Evolutionary conservation across 2,329 filamentous ascomycete species (phyloP).

Genomic region (Fusarium camptoceras): DNA sequence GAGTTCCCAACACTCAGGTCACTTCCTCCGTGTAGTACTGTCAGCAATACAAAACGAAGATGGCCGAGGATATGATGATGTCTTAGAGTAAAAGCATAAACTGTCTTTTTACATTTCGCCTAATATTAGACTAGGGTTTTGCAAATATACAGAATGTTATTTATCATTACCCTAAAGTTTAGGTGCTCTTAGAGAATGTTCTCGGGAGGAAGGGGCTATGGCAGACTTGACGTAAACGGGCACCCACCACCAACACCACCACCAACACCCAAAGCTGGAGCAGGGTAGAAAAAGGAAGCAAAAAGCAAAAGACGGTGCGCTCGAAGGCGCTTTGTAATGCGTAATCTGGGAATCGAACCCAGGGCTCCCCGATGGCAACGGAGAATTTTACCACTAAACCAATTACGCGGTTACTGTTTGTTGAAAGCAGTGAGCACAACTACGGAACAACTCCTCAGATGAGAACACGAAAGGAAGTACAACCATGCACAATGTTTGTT

Average conservation of each 20-base stretch:
- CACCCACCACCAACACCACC: background rate
- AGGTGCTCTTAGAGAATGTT: background rate
- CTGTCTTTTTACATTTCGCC: background rate
- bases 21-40: background rate
- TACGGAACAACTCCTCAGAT: accelerated
- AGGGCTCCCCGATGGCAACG: constrained; percentile 10
- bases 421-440: accelerated
- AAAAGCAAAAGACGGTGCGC: background rate
- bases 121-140: background rate
- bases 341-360: constrained; percentile 11
- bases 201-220: background rate
- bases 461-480: background rate
- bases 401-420: constrained; percentile 2
- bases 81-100: no score
- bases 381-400: constrained; percentile 12
- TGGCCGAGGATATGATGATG: no score
- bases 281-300: background rate
- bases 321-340: background rate
- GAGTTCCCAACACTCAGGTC: background rate
- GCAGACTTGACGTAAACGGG: background rate
- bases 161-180: background rate
- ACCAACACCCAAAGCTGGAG: background rate
- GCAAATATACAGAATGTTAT: background rate
- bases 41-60: no score
- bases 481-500: background rate